Conservation (phyloP, 106 monocot species). For the Apostasia ramifera region DNA sequence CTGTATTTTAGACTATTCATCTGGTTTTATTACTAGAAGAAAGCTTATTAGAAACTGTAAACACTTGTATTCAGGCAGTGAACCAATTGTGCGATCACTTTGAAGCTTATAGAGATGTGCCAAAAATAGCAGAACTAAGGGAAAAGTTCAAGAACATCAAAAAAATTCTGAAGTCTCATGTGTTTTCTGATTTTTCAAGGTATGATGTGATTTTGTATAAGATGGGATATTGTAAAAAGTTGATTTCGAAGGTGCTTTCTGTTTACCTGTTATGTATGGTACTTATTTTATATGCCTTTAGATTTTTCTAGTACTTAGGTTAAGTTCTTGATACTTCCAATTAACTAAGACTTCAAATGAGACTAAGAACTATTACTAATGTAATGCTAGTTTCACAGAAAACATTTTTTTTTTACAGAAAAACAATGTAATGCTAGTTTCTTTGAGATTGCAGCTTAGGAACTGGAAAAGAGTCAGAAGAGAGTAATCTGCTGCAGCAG, state of each 20-base stretch:
- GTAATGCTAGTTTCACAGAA: too few species aligned
- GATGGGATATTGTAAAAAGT: too few species aligned
- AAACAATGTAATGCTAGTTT: too few species aligned
- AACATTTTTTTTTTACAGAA: too few species aligned
- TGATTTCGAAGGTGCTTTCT: too few species aligned
- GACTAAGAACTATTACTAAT: too few species aligned
- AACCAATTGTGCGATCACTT: conserved; percentile 94
- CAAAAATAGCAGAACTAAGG: conserved; percentile 90
- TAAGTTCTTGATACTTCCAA: too few species aligned
- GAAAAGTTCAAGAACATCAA: conserved; percentile 99
- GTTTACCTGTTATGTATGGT: too few species aligned
- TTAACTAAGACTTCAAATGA: too few species aligned
- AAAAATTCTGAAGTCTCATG: conserved; percentile 93
- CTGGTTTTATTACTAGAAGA: neutral
- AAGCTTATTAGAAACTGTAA: neutral
- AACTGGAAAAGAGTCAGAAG: conserved; percentile 98
- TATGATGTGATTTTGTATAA: conserved; percentile 12
- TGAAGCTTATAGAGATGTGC: conserved; percentile 96
- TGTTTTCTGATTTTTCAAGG: conserved; percentile 98
- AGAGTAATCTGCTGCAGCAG: conserved; percentile 81
- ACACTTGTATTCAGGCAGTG: conserved; percentile 62
- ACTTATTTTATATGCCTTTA: too few species aligned
- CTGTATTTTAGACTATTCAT: neutral
- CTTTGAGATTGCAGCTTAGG: conserved; percentile 53
- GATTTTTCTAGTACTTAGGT: too few species aligned